These are phyloP conservation scores for Ceratocystis cubensis DNA, from an alignment of 2,329 filamentous ascomycete species.

Conservation along the genomic window DNA sequence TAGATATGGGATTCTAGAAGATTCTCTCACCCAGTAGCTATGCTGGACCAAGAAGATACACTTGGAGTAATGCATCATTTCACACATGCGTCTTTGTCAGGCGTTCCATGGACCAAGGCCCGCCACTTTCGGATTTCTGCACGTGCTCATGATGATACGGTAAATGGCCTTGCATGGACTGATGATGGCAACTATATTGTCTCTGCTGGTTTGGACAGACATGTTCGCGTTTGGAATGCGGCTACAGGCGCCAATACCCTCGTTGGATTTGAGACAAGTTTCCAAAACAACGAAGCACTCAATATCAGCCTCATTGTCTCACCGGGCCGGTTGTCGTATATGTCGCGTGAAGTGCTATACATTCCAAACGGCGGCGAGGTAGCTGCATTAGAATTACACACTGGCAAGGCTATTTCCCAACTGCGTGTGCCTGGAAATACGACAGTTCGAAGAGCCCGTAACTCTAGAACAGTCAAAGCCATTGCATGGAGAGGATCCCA, in stretches of 20 bases:
- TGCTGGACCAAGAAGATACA: slow-evolving; percentile 74
- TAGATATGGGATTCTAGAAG: slow-evolving; percentile 80
- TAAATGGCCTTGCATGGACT: slow-evolving; percentile 78
- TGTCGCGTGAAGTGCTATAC: slow-evolving; percentile 54
- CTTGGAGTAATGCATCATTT: slow-evolving; percentile 47
- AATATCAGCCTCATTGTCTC: slow-evolving; percentile 50
- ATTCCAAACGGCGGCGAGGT: slow-evolving; percentile 77
- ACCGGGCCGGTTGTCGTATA: slow-evolving; percentile 45
- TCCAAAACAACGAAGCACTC: slow-evolving; percentile 59
- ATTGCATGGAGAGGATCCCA: slow-evolving; percentile 58
- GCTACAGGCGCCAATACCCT: slow-evolving; percentile 73
- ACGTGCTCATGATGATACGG: slow-evolving; percentile 64
- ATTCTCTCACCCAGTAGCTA: slow-evolving; percentile 60
- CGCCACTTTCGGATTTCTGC: slow-evolving; percentile 38
- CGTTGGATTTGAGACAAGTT: slow-evolving; percentile 69
- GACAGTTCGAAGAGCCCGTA: slow-evolving; percentile 34
- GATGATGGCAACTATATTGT: slow-evolving; percentile 65
- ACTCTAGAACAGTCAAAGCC: slow-evolving; percentile 56
- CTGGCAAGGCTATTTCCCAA: slow-evolving; percentile 59
- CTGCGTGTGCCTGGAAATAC: slow-evolving; percentile 44
- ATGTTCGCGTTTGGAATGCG: slow-evolving; percentile 78
- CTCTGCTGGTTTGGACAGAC: slow-evolving; percentile 69
- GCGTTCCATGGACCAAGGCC: slow-evolving; percentile 26
- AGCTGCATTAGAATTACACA: slow-evolving; percentile 63
- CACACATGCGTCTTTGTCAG: slow-evolving; percentile 28